A percentile compares a stretch with the other conserved stretches of the same genome.
Evolutionary conservation across 2,329 filamentous ascomycete genomes (phyloP).

Genomic region (Davidsoniella eucalypti): DNA sequence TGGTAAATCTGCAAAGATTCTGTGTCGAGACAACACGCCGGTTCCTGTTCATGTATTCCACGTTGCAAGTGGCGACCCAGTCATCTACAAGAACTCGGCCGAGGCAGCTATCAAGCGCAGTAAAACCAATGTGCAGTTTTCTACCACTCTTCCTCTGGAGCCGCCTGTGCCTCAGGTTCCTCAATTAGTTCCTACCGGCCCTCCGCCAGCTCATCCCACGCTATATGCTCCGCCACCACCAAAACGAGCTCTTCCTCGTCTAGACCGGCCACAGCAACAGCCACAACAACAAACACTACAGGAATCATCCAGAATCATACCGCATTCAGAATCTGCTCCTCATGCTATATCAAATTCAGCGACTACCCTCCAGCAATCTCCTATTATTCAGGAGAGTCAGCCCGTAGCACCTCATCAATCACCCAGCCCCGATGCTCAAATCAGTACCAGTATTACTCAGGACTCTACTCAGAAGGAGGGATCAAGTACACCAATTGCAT

Average conservation of each 20-base stretch:
- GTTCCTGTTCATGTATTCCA: conserved; percentile 12
- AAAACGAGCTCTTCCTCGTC: conserved; percentile 15
- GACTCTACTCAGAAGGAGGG: no score
- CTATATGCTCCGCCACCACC: conserved; percentile 10
- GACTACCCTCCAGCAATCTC: no score
- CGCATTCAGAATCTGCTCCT: no score
- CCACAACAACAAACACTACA: conserved; percentile 3
- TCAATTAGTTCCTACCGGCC: conserved; percentile 18
- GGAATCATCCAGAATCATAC: not conserved
- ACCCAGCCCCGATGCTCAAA: no score
- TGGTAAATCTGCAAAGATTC: conserved; percentile 4
- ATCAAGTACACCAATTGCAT: no score
- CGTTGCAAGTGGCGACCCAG: conserved; percentile 5
- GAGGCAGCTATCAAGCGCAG: conserved; percentile 4
- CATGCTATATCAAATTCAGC: no score
- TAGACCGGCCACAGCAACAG: conserved; percentile 20
- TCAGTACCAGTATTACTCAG: no score
- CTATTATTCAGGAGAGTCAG: no score
- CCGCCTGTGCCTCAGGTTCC: conserved; percentile 22
- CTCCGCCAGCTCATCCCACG: conserved; percentile 12
- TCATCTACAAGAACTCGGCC: conserved; percentile 5
- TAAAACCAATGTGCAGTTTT: not conserved
- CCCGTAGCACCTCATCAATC: no score
- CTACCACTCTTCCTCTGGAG: not conserved
- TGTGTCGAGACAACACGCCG: conserved; percentile 6